phyloP scores from a whole-genome alignment of 257 asterid genomes.

The Ajuga chamaepitys region DNA sequence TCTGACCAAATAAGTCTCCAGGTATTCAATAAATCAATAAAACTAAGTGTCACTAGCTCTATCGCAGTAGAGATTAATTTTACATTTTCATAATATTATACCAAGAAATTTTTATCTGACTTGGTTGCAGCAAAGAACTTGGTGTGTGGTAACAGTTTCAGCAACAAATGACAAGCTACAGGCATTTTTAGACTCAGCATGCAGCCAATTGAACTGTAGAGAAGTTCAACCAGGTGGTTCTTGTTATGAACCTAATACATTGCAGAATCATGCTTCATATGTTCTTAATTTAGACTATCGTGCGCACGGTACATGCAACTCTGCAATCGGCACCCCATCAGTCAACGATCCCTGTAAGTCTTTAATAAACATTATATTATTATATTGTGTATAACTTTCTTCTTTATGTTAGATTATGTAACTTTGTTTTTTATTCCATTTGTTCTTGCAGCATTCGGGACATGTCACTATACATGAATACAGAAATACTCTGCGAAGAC shows the following conservation, averaged over 20 bases:
- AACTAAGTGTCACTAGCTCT: not conserved
- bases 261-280: conserved; percentile 11
- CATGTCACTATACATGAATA: not conserved
- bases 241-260: not conserved
- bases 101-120: no score
- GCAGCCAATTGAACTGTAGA: not conserved
- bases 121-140: not conserved
- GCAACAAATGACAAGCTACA: not conserved
- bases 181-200: not conserved
- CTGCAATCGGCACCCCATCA: not conserved
- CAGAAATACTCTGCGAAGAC: not conserved
- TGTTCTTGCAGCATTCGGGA: conserved; percentile 4
- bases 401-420: not conserved
- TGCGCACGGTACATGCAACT: not conserved
- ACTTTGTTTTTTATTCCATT: not conserved
- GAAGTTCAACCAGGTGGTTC: conserved; percentile 8
- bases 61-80: no score
- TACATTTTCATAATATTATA: no score
- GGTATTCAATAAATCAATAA: not conserved
- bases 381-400: not conserved
- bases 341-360: conserved; percentile 7
- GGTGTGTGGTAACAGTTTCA: not conserved
- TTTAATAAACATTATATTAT: not conserved
- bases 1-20: not conserved
- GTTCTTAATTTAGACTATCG: not conserved